Evolutionary conservation across 371 early-diverging fungal species (phyloP).

Genomic region (Capillidium rhysosporum): DNA sequence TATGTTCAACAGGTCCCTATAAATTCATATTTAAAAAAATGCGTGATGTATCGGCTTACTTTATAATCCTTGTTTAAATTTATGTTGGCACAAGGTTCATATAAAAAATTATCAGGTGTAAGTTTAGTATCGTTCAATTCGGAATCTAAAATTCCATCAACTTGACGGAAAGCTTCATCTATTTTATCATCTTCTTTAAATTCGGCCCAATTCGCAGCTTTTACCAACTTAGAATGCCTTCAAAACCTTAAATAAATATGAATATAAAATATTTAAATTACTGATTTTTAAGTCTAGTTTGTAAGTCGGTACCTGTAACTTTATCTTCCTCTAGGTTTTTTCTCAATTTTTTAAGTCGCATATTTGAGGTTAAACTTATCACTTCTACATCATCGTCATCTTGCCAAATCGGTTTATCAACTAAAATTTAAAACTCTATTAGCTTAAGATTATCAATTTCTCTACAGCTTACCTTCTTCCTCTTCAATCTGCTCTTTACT

Average conservation of each 20-base stretch:
- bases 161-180: background rate
- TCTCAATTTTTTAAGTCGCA: slow-evolving; percentile 58
- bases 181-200: slow-evolving; percentile 6
- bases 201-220: background rate
- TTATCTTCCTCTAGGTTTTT: slow-evolving; percentile 43
- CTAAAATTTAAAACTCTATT: background rate
- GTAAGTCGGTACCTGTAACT: slow-evolving; percentile 57
- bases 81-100: slow-evolving; percentile 14
- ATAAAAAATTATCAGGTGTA: slow-evolving; percentile 11
- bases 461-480: too few species aligned
- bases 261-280: slow-evolving; percentile 14
- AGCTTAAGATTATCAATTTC: too few species aligned
- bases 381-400: slow-evolving; percentile 50
- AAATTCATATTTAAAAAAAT: slow-evolving; percentile 5
- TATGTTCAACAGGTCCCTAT: slow-evolving; percentile 36
- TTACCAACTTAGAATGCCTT: background rate
- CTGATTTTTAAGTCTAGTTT: slow-evolving; percentile 60
- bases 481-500: too few species aligned
- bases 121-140: slow-evolving; percentile 11
- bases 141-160: background rate
- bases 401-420: slow-evolving; percentile 39
- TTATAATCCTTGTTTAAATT: slow-evolving; percentile 10
- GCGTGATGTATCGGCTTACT: slow-evolving; percentile 4
- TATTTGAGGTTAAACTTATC: slow-evolving; percentile 15
- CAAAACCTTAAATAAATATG: background rate